Evolutionary conservation across 2,329 filamentous ascomycete genomes (phyloP), one percentile per base, ranked within the genome.

Genomic region (Penicillium sp.): DNA sequence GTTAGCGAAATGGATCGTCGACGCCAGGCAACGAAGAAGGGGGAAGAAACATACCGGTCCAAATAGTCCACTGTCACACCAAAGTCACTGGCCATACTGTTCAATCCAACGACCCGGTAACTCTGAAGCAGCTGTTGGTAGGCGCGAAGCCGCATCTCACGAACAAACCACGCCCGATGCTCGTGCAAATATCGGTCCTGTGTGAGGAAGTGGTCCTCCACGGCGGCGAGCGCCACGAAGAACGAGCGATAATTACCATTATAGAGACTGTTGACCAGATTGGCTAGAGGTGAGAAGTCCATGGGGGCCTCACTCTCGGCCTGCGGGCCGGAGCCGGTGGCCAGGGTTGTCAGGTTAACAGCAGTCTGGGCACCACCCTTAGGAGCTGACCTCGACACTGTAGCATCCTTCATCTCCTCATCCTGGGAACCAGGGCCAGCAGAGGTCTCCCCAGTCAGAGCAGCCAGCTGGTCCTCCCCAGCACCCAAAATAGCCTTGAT

Each of bases 91-190:
- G 94, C 94, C 93, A 99, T 99, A 77, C 91, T 96, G 75, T 91
- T 89, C 61, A 99, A 82, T n/a, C 93, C 92, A 31, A 99, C 94
- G 10, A 99, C 91, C 44, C 93, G 89, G 79, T 99, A 99, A 72
- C 91, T 96, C 80, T 97, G 94, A 39, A 99, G 84, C 36, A 99
- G 85, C 80, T 99, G 94, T 76, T 96, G 91, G 79, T 99, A 99
- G 31, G 91, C 93, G 55, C 93, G 88, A 62, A 97, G 85, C 54
- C 94, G 88, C 94, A 99, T 99, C 82, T 99, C 94, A 48, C 94
- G 89, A 66, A 99, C 93, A 74, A 94, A 97, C 93, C 94, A 99
- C 69, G 87, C 87, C 74, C 91, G 90, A 80, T 99, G 94, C 81
- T 99, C 94, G 71, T 92, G 89, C 53, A 99, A 83, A 77, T 97